Evolutionary conservation across 352 stramenopile genomes (phyloP), one percentile per base, ranked within the genome.

Genomic region (Phytopythium kandeliae): DNA sequence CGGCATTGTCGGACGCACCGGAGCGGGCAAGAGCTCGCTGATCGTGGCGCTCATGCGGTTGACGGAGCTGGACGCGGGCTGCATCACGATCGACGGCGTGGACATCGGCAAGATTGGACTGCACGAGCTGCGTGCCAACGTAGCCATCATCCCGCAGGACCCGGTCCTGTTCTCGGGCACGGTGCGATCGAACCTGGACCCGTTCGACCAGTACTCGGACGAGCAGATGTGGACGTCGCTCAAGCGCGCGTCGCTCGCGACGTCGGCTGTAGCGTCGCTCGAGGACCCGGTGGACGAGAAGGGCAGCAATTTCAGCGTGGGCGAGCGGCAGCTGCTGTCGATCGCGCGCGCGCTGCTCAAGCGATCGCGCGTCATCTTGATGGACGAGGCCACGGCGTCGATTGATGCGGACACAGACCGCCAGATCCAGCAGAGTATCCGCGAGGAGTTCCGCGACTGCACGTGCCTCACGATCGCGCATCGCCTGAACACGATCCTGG

Each of bases 391-490:
- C 1, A 99, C 96, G 4, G 86, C 86, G 22, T 90, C 81, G 22
- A 92, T 95, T 44, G 86, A 96, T 52, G 65, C 67, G 10, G 77
- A 90, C 53, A 92, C 78, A 12, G 91, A 98, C 68, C 67, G 74
- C 30, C 81, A 89, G 49, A 96, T 97, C 59, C 82, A 92, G 65
- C 67, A 75, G 38, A 94, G 83, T 24, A 96, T 98, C 55, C 78
- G 94, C 45, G 63, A 94, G 49, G 91, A 97, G 49, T 98, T 98
- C 71, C 58, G 59, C 8, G 74, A 95, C 26, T 97, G 78, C 57
- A 99, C 97, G 15, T 74, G 97, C 31, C 60, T 99, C 1, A 98
- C 92, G 12, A 98, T 99, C 58, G 96, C 96, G 31, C 96, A 99
- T 69, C 85, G 97, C 24, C 73, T 99, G 38, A 91, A 98, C 65